Evolutionary conservation across 352 stramenopile genomes (phyloP).

Genomic region (Phytophthora cactorum): DNA sequence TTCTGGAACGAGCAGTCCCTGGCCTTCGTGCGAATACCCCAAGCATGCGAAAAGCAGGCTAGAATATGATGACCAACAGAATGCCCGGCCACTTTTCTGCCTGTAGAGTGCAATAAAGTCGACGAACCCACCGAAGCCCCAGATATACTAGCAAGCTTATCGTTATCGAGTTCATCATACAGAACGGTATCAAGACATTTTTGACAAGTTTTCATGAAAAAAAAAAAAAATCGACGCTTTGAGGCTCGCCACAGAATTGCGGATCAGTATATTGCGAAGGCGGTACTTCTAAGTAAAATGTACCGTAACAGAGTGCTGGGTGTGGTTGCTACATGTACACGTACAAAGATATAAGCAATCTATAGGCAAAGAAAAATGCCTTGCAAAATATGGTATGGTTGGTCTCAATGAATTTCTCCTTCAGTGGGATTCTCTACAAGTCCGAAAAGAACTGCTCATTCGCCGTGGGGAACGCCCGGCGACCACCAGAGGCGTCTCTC

Average conservation of each 20-base stretch:
- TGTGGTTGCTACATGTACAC: too few species aligned
- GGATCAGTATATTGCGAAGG: too few species aligned
- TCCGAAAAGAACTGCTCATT: slow-evolving; percentile 89
- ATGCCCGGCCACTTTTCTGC: slow-evolving; percentile 18
- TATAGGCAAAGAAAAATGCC: not conserved
- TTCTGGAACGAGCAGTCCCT: slow-evolving; percentile 18
- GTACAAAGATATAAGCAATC: too few species aligned
- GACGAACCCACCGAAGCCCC: not conserved
- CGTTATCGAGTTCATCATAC: not conserved
- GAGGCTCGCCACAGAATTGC: too few species aligned
- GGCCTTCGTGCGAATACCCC: slow-evolving; percentile 22
- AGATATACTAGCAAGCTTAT: not conserved
- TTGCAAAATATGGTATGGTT: slow-evolving; percentile 38
- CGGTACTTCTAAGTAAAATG: too few species aligned
- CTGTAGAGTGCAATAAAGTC: slow-evolving; percentile 7
- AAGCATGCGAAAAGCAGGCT: slow-evolving; percentile 7
- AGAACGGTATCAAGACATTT: too few species aligned
- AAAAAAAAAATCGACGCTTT: too few species aligned
- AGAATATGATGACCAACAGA: slow-evolving; percentile 17
- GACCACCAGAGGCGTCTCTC: slow-evolving; percentile 33
- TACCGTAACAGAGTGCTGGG: too few species aligned
- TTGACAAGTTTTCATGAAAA: too few species aligned
- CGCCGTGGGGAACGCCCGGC: slow-evolving; percentile 65
- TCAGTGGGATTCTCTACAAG: slow-evolving; percentile 44
- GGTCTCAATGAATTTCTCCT: slow-evolving; percentile 18